Base-by-base conservation (phyloP, 1,284 basidiomycete genomes). In the Gymnopus androsaceus region DNA sequence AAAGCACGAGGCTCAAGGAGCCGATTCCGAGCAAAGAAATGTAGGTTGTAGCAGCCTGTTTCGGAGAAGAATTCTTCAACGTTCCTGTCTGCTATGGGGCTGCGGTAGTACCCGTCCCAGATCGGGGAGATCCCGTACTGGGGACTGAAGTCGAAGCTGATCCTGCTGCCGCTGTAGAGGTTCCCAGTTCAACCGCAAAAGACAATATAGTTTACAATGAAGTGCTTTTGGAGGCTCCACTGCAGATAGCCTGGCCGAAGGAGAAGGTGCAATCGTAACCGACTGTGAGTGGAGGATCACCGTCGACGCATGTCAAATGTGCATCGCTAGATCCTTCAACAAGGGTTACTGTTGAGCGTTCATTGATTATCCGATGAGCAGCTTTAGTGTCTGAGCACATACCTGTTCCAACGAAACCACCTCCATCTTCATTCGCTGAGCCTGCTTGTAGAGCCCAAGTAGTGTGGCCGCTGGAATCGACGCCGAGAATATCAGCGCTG, bases 371-470 rank as follows among this genome's bases (percentile, higher is more conserved):
- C 36, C 8, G 11, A 37, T n/a, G 11, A 40, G 6, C 38, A 8
- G 17, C 9, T 3, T 14, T 4, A 45, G 19, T 27, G 25, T 9
- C 17, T 17, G 14, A 2, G 8, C 21, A 59, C 69, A 27, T 56
- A 80, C 77, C 74, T 41, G 76, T 75, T 12, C 72, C 72, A 21
- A 66, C 30, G 51, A 78, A 71, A 14, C 60, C 56, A 11, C 41
- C 51, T 9, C 68, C 63, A 27, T 69, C 67, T 59, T 63, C 64
- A 9, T 67, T 65, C 17, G 71, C 76, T 8, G 71, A 57, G 3
- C 74, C 78, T 37, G 75, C 68, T 7, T 72, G 63, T 38, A 79
- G 55, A 30, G 63, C 64, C 66, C 71, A 80, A 19, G 79, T 78
- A 15, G 78, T 79, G 36, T 67, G 66, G 11, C 77, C 75, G 48